Evolutionary conservation across 306 rosid genomes (phyloP), one percentile per base, ranked within the genome.

Genomic region (Amphicarpaea edgeworthii): DNA sequence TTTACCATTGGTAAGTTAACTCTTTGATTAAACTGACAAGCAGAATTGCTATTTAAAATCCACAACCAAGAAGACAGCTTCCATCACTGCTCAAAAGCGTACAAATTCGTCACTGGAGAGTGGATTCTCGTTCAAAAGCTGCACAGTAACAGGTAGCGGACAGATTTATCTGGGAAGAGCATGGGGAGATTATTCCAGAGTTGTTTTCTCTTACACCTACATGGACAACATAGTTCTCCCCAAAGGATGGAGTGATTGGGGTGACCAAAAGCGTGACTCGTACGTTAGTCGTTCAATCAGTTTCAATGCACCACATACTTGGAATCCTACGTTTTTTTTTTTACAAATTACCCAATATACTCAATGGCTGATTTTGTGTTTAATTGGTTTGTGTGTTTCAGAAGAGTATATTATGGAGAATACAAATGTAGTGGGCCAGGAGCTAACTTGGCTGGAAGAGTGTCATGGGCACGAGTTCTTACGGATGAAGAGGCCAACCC

Each of bases 391-490:
- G 43, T 20, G 15, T 20, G 0, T 43, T 70, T 51, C 77, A 89
- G 97, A 75, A 78, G 79, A 4, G 96, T 86, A 42, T 88, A 84
- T 71, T 90, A 92, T 47, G 96, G 90, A 77, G 96, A 90, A 75
- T 92, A 92, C 82, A 87, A 82, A 70, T 92, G 96, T 11, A 90
- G 96, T 57, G 96, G 96, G 17, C 89, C 90, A 3, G 96, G 96
- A n/a, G 90, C 96, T 51, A 88, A 87, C 80, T 63, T 72, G 46
- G 73, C 72, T 0, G 89, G 76, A 30, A 90, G 97, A 79, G 96
- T 92, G 43, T 59, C 81, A 7, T 88, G 97, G 97, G 85, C 88
- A 0, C 77, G 85, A 4, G 64, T 81, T 8, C 83, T 92, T 11
- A 78, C 83, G 0, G 96, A 92, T 24, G 72, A 90, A 81, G 89